A percentile compares a stretch with the other conserved stretches of the same genome.
Conservation (phyloP, 495 filamentous ascomycete species). For the Podospora sp. region DNA sequence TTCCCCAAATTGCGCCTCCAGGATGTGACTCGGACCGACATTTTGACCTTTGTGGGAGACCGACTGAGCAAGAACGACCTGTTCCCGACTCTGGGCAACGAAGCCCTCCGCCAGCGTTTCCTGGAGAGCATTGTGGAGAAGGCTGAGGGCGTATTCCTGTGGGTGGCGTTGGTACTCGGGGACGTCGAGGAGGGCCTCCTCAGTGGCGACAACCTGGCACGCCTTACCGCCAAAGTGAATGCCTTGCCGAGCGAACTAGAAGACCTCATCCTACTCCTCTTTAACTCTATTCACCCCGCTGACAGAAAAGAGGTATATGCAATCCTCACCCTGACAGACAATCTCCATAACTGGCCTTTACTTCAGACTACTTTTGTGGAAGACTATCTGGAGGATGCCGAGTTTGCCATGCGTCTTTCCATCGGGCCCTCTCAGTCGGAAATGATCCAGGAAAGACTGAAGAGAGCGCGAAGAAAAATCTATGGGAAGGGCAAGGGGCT, state of each 20-base stretch:
- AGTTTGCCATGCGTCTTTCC: neutral
- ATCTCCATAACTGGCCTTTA: neutral
- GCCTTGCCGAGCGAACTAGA: constrained; percentile 2
- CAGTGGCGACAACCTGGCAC: neutral
- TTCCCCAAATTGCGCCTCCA: constrained; percentile 25
- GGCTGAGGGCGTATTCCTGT: constrained; percentile 40
- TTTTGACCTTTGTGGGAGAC: constrained; percentile 21
- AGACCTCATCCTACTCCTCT: neutral
- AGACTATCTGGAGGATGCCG: neutral
- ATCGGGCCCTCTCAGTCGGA: neutral
- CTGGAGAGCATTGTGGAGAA: constrained; percentile 18
- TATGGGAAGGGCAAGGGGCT: too few relatives aligned
- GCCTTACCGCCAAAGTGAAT: neutral
- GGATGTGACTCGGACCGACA: constrained; percentile 34
- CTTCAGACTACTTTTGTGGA: neutral
- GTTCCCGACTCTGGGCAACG: neutral
- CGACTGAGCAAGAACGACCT: constrained; percentile 16
- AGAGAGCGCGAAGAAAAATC: neutral
- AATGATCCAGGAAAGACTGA: neutral
- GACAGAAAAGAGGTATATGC: neutral
- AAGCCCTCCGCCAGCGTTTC: constrained; percentile 4
- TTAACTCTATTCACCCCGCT: neutral
- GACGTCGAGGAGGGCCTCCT: constrained; percentile 3
- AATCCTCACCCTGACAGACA: too few relatives aligned
- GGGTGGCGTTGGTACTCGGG: constrained; percentile 16